Evolutionary conservation across 2,329 filamentous ascomycete species (phyloP), one percentile per base, ranked within the genome.

Genomic region (Sclerotinia nivalis): DNA sequence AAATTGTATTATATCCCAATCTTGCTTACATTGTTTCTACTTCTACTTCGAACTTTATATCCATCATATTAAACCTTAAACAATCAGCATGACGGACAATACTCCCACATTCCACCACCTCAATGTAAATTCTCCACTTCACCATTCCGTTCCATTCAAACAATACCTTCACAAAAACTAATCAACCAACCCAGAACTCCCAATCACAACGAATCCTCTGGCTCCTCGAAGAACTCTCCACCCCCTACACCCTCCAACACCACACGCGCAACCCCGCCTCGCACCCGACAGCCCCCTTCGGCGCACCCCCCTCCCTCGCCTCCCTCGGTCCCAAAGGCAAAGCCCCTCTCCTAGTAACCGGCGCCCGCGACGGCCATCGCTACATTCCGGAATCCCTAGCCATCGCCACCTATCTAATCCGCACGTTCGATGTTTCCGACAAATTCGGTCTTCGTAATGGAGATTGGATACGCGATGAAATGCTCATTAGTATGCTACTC

Each of bases 241-340:
- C 96, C 59, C 85, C 89, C 43, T 97, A 96, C 81, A 87, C 93
- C 72, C 82, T 97, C 71, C 88, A 89, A 50, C 96, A 95, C 80
- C 92, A 92, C 80, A 47, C 61, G 10, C 90, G 94, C 68, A 80
- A 83, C 73, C 82, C 81, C 71, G 75, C 82, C 68, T 85, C 89
- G 71, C 86, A 83, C 77, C 69, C 71, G 10, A 73, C 64, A 15
- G 55, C 50, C 6, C 71, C 72, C 4, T 73, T 74, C 61, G 83
- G 90, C 28, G 93, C 93, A 0, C 92, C 93, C 1, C 82, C 87
- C 0, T 89, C 91, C 76, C 85, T 97, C 61, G 20, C 66, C 40
- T 88, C 92, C 71, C 82, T 96, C 31, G 93, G 96, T 75, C 91
- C 92, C 0, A 84, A 97, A 3, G 94, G 94, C 73, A 97, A 97